These are phyloP conservation scores for Kalmusia sp. DNA, from an alignment of 2,329 filamentous ascomycete genomes.

Conservation along the genomic window DNA sequence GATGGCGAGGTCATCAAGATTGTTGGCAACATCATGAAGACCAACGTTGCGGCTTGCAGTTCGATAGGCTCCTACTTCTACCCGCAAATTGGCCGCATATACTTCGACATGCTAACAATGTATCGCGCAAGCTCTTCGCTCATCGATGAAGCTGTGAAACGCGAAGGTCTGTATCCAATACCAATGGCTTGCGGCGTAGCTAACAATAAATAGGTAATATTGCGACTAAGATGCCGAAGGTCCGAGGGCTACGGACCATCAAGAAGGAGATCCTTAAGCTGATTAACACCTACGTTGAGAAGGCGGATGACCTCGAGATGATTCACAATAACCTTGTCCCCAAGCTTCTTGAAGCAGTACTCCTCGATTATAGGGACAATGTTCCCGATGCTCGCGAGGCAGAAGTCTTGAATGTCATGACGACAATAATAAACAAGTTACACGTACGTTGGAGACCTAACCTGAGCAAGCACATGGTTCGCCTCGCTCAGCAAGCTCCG, in stretches of 20 bases:
- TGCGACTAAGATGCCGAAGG: slow-evolving; percentile 96
- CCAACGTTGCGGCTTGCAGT: slow-evolving; percentile 96
- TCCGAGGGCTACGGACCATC: slow-evolving; percentile 92
- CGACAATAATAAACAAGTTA: slow-evolving; percentile 94
- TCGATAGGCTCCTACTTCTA: slow-evolving; percentile 98
- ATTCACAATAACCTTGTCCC: slow-evolving; percentile 94
- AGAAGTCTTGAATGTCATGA: slow-evolving; percentile 97
- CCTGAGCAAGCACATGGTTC: slow-evolving; percentile 58
- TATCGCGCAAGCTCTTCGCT: slow-evolving; percentile 96
- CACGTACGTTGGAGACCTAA: slow-evolving; percentile 76
- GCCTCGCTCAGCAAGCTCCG: slow-evolving; percentile 31
- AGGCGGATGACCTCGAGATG: slow-evolving; percentile 93
- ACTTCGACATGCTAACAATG: slow-evolving; percentile 99
- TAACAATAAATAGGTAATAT: slow-evolving; percentile 71
- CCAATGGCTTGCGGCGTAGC: slow-evolving; percentile 7
- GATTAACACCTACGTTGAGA: slow-evolving; percentile 97
- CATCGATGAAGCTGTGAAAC: slow-evolving; percentile 89
- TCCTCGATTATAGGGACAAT: slow-evolving; percentile 96
- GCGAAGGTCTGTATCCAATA: slow-evolving; percentile 69
- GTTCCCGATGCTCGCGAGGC: slow-evolving; percentile 95
- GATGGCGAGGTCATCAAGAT: slow-evolving; percentile 97
- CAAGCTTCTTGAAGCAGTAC: slow-evolving; percentile 89
- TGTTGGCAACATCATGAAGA: slow-evolving; percentile 99
- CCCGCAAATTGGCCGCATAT: slow-evolving; percentile 95
- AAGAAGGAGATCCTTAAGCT: slow-evolving; percentile 99